phyloP scores from a whole-genome alignment of 2,329 filamentous ascomycete genomes.

The Sporothrix schenckii region DNA sequence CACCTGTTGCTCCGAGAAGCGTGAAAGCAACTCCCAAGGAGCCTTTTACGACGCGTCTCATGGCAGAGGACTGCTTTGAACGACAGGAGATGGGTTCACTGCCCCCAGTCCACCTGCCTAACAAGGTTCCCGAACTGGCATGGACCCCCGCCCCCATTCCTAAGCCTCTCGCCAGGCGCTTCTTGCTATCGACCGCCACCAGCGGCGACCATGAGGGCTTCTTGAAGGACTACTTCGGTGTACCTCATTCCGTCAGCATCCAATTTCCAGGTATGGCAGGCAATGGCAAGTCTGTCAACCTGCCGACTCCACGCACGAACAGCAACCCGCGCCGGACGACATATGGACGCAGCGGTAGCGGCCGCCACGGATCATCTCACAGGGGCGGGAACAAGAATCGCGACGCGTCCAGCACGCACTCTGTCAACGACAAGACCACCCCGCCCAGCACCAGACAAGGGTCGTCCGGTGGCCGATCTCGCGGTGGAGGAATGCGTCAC shows the following conservation, averaged over 20 bases:
- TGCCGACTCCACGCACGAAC: constrained; percentile 38
- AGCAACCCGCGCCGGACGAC: constrained; percentile 35
- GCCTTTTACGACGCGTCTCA: constrained; percentile 63
- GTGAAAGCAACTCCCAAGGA: constrained; percentile 47
- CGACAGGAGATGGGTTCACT: constrained; percentile 79
- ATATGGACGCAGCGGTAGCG: constrained; percentile 32
- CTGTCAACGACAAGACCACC: constrained; percentile 31
- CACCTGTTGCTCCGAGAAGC: constrained; percentile 39
- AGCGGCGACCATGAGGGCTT: constrained; percentile 39
- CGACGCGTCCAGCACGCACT: constrained; percentile 31
- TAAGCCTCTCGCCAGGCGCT: constrained; percentile 58
- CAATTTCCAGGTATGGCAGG: constrained; percentile 51
- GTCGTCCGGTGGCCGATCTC: constrained; percentile 30
- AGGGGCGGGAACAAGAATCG: constrained; percentile 30
- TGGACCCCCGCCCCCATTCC: constrained; percentile 63
- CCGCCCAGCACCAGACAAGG: constrained; percentile 21
- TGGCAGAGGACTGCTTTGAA: constrained; percentile 79
- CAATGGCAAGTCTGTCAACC: constrained; percentile 45
- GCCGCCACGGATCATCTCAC: constrained; percentile 26
- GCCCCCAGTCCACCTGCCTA: constrained; percentile 70
- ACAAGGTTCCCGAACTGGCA: constrained; percentile 61
- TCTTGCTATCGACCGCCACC: constrained; percentile 52
- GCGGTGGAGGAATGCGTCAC: constrained; percentile 31
- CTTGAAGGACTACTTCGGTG: constrained; percentile 50
- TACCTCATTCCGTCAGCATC: constrained; percentile 47